A percentile compares a stretch with the other conserved stretches of the same genome.
These are phyloP conservation scores for Fomitopsis palustris DNA, from an alignment of 1,284 basidiomycete species.

Conservation along the genomic window DNA sequence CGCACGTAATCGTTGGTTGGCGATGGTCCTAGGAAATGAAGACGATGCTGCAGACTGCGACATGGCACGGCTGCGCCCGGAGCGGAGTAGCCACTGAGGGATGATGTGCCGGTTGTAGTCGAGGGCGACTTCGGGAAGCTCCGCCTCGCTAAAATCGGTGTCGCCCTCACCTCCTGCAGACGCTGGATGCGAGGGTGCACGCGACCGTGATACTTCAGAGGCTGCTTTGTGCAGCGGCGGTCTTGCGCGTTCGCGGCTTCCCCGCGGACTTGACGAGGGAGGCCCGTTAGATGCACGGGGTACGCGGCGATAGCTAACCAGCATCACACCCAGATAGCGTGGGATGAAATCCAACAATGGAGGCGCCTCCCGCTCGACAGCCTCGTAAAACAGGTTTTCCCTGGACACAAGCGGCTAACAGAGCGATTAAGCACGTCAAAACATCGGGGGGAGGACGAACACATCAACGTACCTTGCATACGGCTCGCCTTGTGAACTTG, in stretches of 20 bases:
- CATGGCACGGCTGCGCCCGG: conserved; percentile 47
- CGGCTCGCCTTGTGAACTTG: conserved; percentile 95
- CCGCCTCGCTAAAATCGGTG: conserved; percentile 58
- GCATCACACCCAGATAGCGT: conserved; percentile 96
- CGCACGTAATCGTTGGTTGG: conserved; percentile 25
- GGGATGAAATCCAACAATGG: conserved; percentile 92
- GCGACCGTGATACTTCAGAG: conserved; percentile 24
- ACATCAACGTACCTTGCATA: conserved; percentile 83
- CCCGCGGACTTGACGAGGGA: conserved; percentile 4
- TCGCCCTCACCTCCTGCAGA: conserved; percentile 30
- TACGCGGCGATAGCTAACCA: conserved; percentile 89
- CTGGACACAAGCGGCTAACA: conserved; percentile 88
- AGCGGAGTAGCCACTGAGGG: conserved; percentile 84
- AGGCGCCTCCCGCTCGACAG: conserved; percentile 91
- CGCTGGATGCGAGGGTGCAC: neutral
- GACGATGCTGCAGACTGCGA: conserved; percentile 41
- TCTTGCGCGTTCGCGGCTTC: conserved; percentile 8
- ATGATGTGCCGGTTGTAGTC: conserved; percentile 95
- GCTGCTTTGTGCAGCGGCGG: conserved; percentile 35
- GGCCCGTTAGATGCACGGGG: conserved; percentile 32
- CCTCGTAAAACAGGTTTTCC: conserved; percentile 98
- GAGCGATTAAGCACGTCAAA: conserved; percentile 7
- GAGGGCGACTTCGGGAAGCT: conserved; percentile 87
- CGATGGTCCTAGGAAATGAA: conserved; percentile 12
- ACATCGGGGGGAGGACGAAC: conserved; percentile 1